A percentile compares a stretch with the other conserved stretches of the same genome.
Conservation (phyloP, 2,329 filamentous ascomycete genomes). For the Ophiostoma himal-ulmi region DNA sequence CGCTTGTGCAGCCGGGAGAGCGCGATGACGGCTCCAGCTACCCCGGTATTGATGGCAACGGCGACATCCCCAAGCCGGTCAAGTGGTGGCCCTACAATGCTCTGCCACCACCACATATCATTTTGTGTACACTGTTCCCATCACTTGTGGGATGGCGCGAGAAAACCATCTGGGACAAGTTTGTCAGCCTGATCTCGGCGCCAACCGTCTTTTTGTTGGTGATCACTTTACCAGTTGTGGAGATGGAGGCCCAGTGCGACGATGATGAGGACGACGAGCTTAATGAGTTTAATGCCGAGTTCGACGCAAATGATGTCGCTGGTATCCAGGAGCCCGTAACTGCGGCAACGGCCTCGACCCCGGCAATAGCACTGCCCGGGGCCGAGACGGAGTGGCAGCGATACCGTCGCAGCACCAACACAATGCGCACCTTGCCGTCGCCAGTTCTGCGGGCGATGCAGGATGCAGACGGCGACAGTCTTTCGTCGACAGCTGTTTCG, state of each 20-base stretch:
- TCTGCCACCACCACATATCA: conserved; percentile 64
- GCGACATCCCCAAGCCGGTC: conserved; percentile 43
- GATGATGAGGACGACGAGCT: conserved; percentile 35
- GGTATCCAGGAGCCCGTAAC: conserved; percentile 7
- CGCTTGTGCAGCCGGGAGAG: neutral
- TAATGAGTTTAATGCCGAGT: neutral
- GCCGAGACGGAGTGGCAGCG: conserved; percentile 55
- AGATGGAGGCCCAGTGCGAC: conserved; percentile 55
- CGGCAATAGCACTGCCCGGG: conserved; percentile 29
- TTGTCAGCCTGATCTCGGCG: conserved; percentile 75
- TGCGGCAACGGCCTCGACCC: neutral
- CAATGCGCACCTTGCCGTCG: neutral
- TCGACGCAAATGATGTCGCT: neutral
- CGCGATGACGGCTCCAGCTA: conserved; percentile 37
- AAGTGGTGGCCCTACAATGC: conserved; percentile 77
- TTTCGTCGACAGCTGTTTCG: conserved; percentile 20
- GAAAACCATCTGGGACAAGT: conserved; percentile 78
- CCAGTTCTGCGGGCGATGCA: conserved; percentile 10
- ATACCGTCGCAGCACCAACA: conserved; percentile 45
- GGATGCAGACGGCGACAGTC: neutral
- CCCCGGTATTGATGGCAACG: conserved; percentile 38
- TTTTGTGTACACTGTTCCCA: conserved; percentile 75
- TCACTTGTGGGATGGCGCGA: conserved; percentile 75
- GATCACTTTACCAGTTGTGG: conserved; percentile 85
- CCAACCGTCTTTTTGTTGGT: conserved; percentile 86